Base-by-base conservation (phyloP, 2,329 filamentous ascomycete genomes). In the Bipolaris cookei region DNA sequence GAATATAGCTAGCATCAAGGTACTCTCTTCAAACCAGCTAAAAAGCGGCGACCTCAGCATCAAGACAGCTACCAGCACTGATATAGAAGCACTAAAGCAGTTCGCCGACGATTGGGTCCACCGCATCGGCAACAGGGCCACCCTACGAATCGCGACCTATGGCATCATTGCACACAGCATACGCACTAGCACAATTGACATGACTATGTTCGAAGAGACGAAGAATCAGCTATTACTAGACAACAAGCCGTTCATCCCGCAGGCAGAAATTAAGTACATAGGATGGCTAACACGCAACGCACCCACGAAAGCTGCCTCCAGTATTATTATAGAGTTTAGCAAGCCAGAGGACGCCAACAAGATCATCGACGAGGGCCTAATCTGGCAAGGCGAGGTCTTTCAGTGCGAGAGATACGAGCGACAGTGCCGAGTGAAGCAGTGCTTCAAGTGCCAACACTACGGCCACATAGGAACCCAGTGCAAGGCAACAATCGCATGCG, bases 391-490 rank as follows among this genome's bases (percentile, higher is more conserved):
- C 35, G 39, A 63, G 49, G 46, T 61, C 42, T 62, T 61, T 37
- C 21, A 60, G 49, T 59, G 46, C 54, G 41, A 64, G 50, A 34
- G 51, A 61, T 66, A 63, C 21, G 53, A 64, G 53, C 21, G 56
- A 49, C 49, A 62, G 61, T 57, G 44, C 46, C 35, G 48, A 47
- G 51, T 49, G 39, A 58, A 55, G 52, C 21, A 49, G 51, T 63
- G 56, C 34, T 67, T 61, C 21, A 58, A 66, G 56, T 64, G 47
- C 63, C 30, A 66, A 58, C 56, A 54, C 45, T 62, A 63, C 39
- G 51, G 59, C 61, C 49, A 64, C 39, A 64, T 62, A 64, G 56
- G 54, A 66, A 64, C 59, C 59, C 32, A 67, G 51, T 63, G 50
- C 44, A 63, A 67, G 61, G 61, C 53, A 62, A 34, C 51, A 62